Base-by-base conservation (phyloP, 1,284 basidiomycete genomes). In the Mycena sp. region DNA sequence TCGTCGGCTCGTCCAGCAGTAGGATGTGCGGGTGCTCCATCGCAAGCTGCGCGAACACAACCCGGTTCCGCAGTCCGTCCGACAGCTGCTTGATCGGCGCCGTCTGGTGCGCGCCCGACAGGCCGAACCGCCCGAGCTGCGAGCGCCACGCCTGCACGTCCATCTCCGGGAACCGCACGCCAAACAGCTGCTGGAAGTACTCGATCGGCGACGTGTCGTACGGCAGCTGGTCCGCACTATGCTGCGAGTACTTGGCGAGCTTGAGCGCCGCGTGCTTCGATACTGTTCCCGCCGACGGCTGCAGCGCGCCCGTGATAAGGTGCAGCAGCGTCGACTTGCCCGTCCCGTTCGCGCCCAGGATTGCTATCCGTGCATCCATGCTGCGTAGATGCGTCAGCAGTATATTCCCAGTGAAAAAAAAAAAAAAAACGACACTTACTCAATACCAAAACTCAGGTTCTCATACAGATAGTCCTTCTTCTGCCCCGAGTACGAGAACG, bases 301-400 rank as follows among this genome's bases (percentile, higher is more conserved):
- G 90, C 37, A 98, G 85, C 16, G 77, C 85, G 54, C 94, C 87
- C 10, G 93, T 99, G 80, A 99, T 95, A 63, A 99, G 88, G 83
- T 99, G 91, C 46, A 99, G 87, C 54, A 99, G 88, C 9, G 97
- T 99, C 37, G 97, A 99, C 78, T 99, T 99, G 67, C 97, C 97
- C 32, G 97, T 92, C 77, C 97, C 97, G 82, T 99, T 99, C 69
- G 96, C 95, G 63, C 98, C 97, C 70, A 99, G 95, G 74, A 99
- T 99, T 71, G 97, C 97, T 53, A 99, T 84, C 67, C 95, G 92
- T 29, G 93, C 95, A 79, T 97, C 95, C 95, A 97, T 97, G 78
- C 93, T 94, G 70, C n/a, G 64, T n/a, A 30, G 41, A 56, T 30
- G 19, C 6, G 37, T 55, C 38, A 63, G 58, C 19, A 40, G 25